These are phyloP conservation scores for Sordaria brevicollis DNA, from an alignment of 495 filamentous ascomycete species.

Conservation along the genomic window DNA sequence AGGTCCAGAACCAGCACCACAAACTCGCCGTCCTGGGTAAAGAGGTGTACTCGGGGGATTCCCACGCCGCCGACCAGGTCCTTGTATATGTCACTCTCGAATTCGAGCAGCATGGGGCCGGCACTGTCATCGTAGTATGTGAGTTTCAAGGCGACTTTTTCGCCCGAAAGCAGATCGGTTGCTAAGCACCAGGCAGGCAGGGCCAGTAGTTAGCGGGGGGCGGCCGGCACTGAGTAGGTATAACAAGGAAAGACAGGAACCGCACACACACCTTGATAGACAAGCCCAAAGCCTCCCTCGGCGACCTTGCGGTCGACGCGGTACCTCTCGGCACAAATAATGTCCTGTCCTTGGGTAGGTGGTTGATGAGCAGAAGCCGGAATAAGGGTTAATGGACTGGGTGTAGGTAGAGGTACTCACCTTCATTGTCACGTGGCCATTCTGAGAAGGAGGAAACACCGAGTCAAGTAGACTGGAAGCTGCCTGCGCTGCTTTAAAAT, in stretches of 20 bases:
- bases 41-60: constrained; percentile 22
- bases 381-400: too few species aligned
- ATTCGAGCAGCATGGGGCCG: constrained; percentile 6
- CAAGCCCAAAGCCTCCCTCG: constrained; percentile 19
- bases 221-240: too few species aligned
- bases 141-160: constrained; percentile 29
- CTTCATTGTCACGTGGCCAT: too few species aligned
- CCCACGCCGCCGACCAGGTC: constrained; percentile 16
- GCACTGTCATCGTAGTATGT: constrained; percentile 5
- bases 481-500: too few species aligned
- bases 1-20: constrained; percentile 21
- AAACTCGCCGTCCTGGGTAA: constrained; percentile 19
- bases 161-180: constrained; percentile 17
- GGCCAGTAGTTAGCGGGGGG: too few species aligned
- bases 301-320: constrained; percentile 18
- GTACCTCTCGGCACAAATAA: constrained; percentile 14
- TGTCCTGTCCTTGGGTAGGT: constrained; percentile 11
- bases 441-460: too few species aligned
- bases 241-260: background rate
- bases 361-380: too few species aligned
- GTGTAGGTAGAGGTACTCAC: too few species aligned
- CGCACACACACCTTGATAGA: constrained; percentile 15
- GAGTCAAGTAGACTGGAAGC: too few species aligned
- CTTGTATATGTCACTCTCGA: constrained; percentile 17
- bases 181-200: too few species aligned